phyloP scores from a whole-genome alignment of 768 basidiomycete species.

The Pleurotus citrinopileatus region DNA sequence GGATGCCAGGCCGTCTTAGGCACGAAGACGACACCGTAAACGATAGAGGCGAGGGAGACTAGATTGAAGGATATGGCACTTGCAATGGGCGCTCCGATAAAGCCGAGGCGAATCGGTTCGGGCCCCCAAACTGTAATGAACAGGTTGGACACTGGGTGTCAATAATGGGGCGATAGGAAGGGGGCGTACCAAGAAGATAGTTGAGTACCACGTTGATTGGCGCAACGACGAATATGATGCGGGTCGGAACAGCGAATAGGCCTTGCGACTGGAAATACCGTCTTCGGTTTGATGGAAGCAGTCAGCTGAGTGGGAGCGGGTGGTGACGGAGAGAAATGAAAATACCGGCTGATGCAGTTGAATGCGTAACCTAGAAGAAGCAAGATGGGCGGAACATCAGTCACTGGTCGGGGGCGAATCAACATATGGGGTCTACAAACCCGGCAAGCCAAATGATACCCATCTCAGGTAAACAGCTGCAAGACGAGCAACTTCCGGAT shows the following conservation, averaged over 20 bases:
- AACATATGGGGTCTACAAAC: too few relatives aligned
- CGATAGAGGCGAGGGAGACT: conserved; percentile 59
- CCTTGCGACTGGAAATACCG: conserved; percentile 65
- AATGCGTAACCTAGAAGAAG: conserved; percentile 42
- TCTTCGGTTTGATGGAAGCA: conserved; percentile 25
- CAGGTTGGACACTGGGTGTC: neutral
- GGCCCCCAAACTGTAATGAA: conserved; percentile 76
- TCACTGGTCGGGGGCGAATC: too few relatives aligned
- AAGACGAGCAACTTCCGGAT: conserved; percentile 77
- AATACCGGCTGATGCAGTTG: conserved; percentile 46
- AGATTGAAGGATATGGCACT: conserved; percentile 88
- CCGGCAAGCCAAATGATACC: conserved; percentile 76
- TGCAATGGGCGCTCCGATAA: conserved; percentile 89
- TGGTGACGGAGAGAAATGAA: conserved; percentile 7
- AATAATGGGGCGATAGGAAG: neutral
- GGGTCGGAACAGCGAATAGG: conserved; percentile 81
- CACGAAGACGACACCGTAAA: conserved; percentile 61
- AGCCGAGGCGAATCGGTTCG: conserved; percentile 73
- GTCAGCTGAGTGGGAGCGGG: neutral
- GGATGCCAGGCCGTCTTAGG: conserved; percentile 84
- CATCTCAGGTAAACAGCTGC: conserved; percentile 78
- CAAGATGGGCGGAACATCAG: conserved; percentile 1
- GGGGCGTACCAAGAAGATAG: conserved; percentile 68
- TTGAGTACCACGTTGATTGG: conserved; percentile 85
- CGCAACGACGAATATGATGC: conserved; percentile 77